Evolutionary conservation across 164 flowering plant genomes (phyloP).

Genomic region (Pachysandra terminalis): DNA sequence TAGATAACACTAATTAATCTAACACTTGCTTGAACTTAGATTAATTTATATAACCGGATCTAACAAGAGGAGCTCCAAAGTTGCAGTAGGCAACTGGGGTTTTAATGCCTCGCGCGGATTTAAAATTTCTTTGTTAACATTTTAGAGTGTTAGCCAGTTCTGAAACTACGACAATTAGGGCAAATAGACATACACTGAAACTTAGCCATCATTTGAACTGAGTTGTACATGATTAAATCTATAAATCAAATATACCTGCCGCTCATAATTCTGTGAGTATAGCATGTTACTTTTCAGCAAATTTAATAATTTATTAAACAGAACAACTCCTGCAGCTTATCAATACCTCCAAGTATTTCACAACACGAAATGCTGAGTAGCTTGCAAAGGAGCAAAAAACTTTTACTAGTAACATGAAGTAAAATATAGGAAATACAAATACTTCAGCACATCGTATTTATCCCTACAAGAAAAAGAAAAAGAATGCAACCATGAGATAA

Average conservation of each 20-base stretch:
- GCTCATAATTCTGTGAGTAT: not conserved
- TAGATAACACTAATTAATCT: too few species aligned
- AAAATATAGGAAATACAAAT: not conserved
- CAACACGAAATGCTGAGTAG: not conserved
- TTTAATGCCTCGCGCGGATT: not conserved
- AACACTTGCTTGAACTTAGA: too few species aligned
- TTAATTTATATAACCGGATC: too few species aligned
- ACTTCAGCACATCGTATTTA: not conserved
- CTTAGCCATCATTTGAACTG: too few species aligned
- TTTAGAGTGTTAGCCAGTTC: too few species aligned
- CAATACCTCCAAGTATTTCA: not conserved
- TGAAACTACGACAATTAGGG: not conserved
- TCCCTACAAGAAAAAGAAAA: not conserved
- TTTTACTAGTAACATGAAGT: conserved; percentile 1
- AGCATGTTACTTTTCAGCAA: not conserved
- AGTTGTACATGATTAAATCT: too few species aligned
- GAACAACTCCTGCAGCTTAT: not conserved
- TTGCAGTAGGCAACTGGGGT: not conserved
- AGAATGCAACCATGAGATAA: not conserved
- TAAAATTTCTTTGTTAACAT: too few species aligned
- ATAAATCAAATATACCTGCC: not conserved
- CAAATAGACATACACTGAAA: too few species aligned
- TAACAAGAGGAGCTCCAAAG: not conserved
- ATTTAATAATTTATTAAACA: too few species aligned
- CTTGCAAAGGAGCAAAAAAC: not conserved